Conservation (phyloP, 352 stramenopile genomes). For the Phytophthora cactorum region DNA sequence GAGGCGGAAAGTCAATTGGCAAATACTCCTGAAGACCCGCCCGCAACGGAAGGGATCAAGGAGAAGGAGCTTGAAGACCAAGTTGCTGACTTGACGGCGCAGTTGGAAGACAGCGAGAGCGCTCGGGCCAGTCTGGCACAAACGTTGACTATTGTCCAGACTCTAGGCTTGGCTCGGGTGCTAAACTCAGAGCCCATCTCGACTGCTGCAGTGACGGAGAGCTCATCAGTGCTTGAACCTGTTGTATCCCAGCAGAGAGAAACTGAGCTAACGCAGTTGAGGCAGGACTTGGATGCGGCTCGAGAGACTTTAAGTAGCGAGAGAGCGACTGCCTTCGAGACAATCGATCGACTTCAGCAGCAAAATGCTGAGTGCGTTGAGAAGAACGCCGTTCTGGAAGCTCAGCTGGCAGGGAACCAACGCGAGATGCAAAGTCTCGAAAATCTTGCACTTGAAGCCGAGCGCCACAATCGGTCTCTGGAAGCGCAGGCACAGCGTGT, state of each 20-base stretch:
- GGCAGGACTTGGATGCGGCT: conserved; percentile 14
- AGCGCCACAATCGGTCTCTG: conserved; percentile 40
- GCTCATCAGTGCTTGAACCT: background rate
- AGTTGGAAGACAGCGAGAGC: conserved; percentile 75
- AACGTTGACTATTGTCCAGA: conserved; percentile 59
- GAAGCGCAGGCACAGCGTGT: conserved; percentile 41
- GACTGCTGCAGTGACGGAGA: background rate
- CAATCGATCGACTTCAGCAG: conserved; percentile 28
- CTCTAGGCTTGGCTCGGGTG: conserved; percentile 14
- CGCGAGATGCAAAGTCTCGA: conserved; percentile 51
- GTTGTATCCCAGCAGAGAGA: conserved; percentile 16
- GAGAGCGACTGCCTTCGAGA: conserved; percentile 7
- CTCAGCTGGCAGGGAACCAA: conserved; percentile 29
- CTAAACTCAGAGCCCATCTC: conserved; percentile 19
- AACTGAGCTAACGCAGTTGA: conserved; percentile 24
- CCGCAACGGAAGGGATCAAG: conserved; percentile 8
- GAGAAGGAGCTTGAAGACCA: conserved; percentile 36
- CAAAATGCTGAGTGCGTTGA: conserved; percentile 33
- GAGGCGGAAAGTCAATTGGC: conserved; percentile 20
- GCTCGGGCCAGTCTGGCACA: conserved; percentile 63
- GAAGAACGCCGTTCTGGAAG: conserved; percentile 30
- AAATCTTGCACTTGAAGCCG: conserved; percentile 23
- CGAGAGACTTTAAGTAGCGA: conserved; percentile 17
- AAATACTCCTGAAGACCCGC: conserved; percentile 2
- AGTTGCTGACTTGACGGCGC: conserved; percentile 44